Evolutionary conservation across 2,329 filamentous ascomycete genomes (phyloP), one percentile per base, ranked within the genome.

Genomic region (Claviceps monticola): DNA sequence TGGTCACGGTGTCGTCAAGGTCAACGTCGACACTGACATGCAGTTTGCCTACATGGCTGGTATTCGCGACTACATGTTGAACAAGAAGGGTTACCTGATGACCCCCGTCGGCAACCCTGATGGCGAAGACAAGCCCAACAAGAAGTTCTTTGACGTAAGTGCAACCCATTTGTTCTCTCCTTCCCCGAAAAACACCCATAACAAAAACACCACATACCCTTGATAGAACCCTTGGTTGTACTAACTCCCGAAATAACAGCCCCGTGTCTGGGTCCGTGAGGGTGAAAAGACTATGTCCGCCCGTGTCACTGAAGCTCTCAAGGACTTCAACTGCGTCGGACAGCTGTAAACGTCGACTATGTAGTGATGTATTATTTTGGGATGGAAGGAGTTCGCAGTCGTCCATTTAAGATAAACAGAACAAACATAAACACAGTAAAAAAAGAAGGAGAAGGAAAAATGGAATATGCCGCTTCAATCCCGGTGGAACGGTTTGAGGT

Each of bases 21-120:
- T 98, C 74, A 98, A 98, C 78, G 78, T 98, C 64, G 93, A 98
- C 74, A 98, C 93, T 49, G 93, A 98, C 68, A 80, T 97, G 73
- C 91, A 97, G 78, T 95, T 83, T 71, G 90, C 91, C 54, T 98
- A 97, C 80, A 79, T 93, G 60, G 74, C 74, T 56, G 93, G 93
- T 74, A 86, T 97, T 75, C 87, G 93, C 58, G 91, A 98, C 75
- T 98, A 89, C 78, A 79, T 97, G 68, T 71, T 88, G 65, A 86
- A 82, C 70, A 96, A 96, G 81, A 90, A 95, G 75, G 91, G 95
- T 63, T 98, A 97, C 78, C 74, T 98, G 61, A 74, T 79, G 74
- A 82, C 78, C 55, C 80, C 88, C 65, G 85, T 98, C 61, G 93
- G 93, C 64, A 98, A 97, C 80, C 91, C 91, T 59, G 90, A 97